A percentile compares a stretch with the other conserved stretches of the same genome.
These are phyloP conservation scores for Alternaria brassicicola DNA, from an alignment of 2,329 filamentous ascomycete species.

Conservation along the genomic window DNA sequence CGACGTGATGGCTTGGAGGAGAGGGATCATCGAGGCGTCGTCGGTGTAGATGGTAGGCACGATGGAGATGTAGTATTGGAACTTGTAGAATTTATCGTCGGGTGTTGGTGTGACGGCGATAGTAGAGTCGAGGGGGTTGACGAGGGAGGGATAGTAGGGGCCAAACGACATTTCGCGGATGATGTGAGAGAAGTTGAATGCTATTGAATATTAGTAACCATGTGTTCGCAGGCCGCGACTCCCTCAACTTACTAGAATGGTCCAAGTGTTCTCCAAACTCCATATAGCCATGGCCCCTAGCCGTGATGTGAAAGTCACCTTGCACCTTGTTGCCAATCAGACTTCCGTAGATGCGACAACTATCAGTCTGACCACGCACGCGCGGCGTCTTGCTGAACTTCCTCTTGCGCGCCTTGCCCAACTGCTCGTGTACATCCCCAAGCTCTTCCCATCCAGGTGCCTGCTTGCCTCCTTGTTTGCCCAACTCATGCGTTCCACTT, in stretches of 20 bases:
- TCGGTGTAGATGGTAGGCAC: constrained; percentile 89
- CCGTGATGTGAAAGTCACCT: constrained; percentile 97
- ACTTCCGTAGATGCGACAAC: constrained; percentile 88
- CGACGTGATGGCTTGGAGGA: constrained; percentile 44
- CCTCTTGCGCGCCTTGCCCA: constrained; percentile 71
- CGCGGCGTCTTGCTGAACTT: constrained; percentile 76
- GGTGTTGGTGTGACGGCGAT: constrained; percentile 83
- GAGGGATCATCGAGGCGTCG: constrained; percentile 56
- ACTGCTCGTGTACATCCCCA: constrained; percentile 89
- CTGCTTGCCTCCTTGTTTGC: constrained; percentile 43
- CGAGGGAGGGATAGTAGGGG: constrained; percentile 90
- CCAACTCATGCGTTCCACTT: constrained; percentile 51
- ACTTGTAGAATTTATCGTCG: constrained; percentile 83
- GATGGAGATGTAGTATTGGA: constrained; percentile 95
- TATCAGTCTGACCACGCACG: constrained; percentile 66
- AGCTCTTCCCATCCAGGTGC: constrained; percentile 63
- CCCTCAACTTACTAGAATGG: constrained; percentile 68
- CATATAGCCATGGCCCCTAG: constrained; percentile 91
- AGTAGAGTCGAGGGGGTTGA: constrained; percentile 93
- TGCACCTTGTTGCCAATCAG: constrained; percentile 95
- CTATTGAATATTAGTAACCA: constrained; percentile 52
- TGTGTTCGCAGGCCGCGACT: background rate
- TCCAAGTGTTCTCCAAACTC: constrained; percentile 81
- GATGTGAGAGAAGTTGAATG: constrained; percentile 97
- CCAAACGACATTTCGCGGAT: constrained; percentile 96